phyloP scores from a whole-genome alignment of 768 basidiomycete genomes.

The Amanita polypyramis region DNA sequence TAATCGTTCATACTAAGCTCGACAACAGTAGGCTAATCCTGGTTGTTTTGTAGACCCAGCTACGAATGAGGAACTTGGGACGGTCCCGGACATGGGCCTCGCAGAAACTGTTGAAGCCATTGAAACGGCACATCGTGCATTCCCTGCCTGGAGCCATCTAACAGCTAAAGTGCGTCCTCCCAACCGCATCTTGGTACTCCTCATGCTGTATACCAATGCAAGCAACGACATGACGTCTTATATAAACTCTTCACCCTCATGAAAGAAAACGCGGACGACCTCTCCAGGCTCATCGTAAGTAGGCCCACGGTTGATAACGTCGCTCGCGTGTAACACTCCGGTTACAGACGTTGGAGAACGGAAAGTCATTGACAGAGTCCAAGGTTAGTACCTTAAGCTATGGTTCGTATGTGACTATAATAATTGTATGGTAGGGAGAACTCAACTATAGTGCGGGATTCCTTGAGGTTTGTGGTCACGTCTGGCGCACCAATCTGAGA shows the following conservation, averaged over 20 bases:
- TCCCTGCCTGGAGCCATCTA: conserved; percentile 79
- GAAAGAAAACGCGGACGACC: conserved; percentile 78
- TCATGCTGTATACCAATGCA: conserved; percentile 17
- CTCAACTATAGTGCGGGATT: conserved; percentile 79
- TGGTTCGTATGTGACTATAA: neutral
- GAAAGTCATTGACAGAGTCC: conserved; percentile 79
- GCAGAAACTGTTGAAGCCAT: conserved; percentile 82
- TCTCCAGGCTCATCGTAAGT: conserved; percentile 76
- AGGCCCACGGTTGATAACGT: conserved; percentile 5
- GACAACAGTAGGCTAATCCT: conserved; percentile 1
- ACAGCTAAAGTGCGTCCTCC: conserved; percentile 58
- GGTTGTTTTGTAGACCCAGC: conserved; percentile 66
- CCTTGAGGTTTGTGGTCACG: conserved; percentile 45
- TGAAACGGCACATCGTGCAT: conserved; percentile 67
- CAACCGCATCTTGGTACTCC: neutral
- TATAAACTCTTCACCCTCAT: conserved; percentile 71
- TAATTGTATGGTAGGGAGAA: conserved; percentile 50
- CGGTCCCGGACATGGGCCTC: conserved; percentile 82
- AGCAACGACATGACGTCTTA: conserved; percentile 77
- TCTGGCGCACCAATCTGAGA: neutral
- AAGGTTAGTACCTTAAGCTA: conserved; percentile 36
- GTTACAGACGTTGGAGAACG: conserved; percentile 84
- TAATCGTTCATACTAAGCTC: conserved; percentile 7
- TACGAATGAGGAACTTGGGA: conserved; percentile 72
- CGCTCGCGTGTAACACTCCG: neutral